Base-by-base conservation (phyloP, 2,329 filamentous ascomycete genomes). In the Colletotrichum incanum region DNA sequence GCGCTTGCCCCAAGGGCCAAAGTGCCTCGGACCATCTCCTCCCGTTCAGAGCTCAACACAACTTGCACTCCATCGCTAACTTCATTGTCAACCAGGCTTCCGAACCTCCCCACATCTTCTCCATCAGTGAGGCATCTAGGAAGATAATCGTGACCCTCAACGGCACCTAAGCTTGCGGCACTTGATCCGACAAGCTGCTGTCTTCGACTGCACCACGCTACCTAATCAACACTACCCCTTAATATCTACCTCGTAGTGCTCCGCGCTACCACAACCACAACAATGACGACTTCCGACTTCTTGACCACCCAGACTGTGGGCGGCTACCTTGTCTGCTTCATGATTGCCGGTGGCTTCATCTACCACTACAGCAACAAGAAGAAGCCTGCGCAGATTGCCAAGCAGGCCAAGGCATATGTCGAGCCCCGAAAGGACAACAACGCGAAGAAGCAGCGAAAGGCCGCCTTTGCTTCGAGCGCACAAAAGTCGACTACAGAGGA, bases 391-490 rank as follows among this genome's bases (percentile, higher is more conserved):
- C 73, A 77, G 34, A 71, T 78, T 54, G 60, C 77, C 49, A 83
- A 82, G 73, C 64, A 60, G 50, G 65, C 74, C 67, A 82, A 82
- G 76, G 63, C 69, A 12, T 47, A 65, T 56, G 41, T 76, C 16
- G 81, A 84, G 75, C 63, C 67, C 31, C 80, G 80, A 58, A 85
- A 85, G 69, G 82, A 83, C 60, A 83, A 83, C 54, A 80, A 79
- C 16, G 85, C 85, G 76, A 86, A 86, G 80, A 86, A 85, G 75
- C 85, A 87, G 77, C 82, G 85, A 7, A 76, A 82, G 76, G 83
- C 85, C 73, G 83, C 79, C 72, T 85, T 82, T 74, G 79, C 79
- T 52, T 79, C 81, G 26, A 81, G 80, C 62, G 76, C 79, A 28
- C 79, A 82, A 65, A 80, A 83, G 55, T 74, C 82, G 59, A 63